Conservation (phyloP, 1,284 basidiomycete genomes). For the Athelia sp. region DNA sequence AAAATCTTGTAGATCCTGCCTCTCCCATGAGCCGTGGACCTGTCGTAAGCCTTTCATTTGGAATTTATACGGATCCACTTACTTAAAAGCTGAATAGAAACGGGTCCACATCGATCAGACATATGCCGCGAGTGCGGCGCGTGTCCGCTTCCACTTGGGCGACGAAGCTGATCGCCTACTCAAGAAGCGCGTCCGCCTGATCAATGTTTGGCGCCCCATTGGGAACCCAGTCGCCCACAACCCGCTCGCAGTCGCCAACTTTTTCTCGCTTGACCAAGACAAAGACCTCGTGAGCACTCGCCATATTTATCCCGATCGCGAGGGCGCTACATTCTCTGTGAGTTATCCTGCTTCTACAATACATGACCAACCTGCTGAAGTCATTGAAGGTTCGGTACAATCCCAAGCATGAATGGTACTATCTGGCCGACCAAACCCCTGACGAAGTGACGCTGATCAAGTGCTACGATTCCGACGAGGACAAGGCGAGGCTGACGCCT, state of each 20-base stretch:
- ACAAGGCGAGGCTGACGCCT: slow-evolving; percentile 20
- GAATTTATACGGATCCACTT: slow-evolving; percentile 3
- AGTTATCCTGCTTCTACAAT: neutral
- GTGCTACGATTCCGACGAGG: slow-evolving; percentile 21
- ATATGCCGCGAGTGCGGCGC: slow-evolving; percentile 27
- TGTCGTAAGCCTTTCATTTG: slow-evolving; percentile 22
- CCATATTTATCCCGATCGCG: slow-evolving; percentile 27
- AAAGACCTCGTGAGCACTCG: slow-evolving; percentile 29
- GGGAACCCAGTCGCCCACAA: slow-evolving; percentile 35
- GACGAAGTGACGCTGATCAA: slow-evolving; percentile 46
- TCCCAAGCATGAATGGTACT: slow-evolving; percentile 40
- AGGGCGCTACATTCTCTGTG: slow-evolving; percentile 32
- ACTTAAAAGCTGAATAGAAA: slow-evolving; percentile 12
- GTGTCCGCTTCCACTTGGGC: slow-evolving; percentile 33
- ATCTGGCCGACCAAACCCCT: slow-evolving; percentile 38
- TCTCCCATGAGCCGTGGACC: slow-evolving; percentile 20
- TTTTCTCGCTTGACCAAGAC: slow-evolving; percentile 28
- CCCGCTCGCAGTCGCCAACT: slow-evolving; percentile 44
- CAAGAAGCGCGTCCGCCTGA: slow-evolving; percentile 40
- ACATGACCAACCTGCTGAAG: neutral
- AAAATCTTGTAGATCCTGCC: slow-evolving; percentile 3
- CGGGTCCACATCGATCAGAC: slow-evolving; percentile 44
- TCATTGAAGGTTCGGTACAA: slow-evolving; percentile 20
- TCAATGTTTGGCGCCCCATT: slow-evolving; percentile 54
- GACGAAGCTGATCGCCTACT: slow-evolving; percentile 34